A percentile compares a stretch with the other conserved stretches of the same genome.
Conservation (phyloP, 2,329 filamentous ascomycete genomes). For the Trichophyton mentagrophytes region DNA sequence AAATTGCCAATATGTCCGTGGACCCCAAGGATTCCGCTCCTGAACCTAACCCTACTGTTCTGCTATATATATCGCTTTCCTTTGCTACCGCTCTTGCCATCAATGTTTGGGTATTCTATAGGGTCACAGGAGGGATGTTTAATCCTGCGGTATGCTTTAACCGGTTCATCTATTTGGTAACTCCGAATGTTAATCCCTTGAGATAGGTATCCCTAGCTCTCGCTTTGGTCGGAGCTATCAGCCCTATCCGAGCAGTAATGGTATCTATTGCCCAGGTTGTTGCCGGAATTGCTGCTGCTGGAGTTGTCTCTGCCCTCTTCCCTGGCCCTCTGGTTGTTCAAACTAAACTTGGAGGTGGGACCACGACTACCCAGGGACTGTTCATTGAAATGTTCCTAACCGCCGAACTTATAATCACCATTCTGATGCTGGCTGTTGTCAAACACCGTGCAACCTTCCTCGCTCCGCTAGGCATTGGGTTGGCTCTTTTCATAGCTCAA, state of each 20-base stretch:
- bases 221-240: slow-evolving; percentile 45
- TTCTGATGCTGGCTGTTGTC: slow-evolving; percentile 58
- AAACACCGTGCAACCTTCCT: slow-evolving; percentile 62
- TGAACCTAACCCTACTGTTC: slow-evolving; percentile 20
- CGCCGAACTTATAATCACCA: slow-evolving; percentile 49
- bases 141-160: slow-evolving; percentile 34
- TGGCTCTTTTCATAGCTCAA: slow-evolving; percentile 53
- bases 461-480: slow-evolving; percentile 58
- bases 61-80: slow-evolving; percentile 33
- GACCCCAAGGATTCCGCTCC: slow-evolving; percentile 14
- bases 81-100: slow-evolving; percentile 39
- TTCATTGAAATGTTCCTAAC: slow-evolving; percentile 58
- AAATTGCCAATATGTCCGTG: slow-evolving; percentile 32
- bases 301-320: slow-evolving; percentile 45
- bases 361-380: slow-evolving; percentile 45
- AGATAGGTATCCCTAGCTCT: slow-evolving; percentile 45
- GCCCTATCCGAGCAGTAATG: slow-evolving; percentile 39
- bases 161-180: background rate
- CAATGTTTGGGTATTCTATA: slow-evolving; percentile 45
- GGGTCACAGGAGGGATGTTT: slow-evolving; percentile 40
- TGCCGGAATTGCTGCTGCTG: slow-evolving; percentile 47
- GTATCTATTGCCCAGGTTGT: slow-evolving; percentile 47
- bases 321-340: slow-evolving; percentile 44
- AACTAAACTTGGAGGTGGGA: slow-evolving; percentile 43
- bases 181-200: background rate